These are phyloP conservation scores for Phytophthora boehmeriae DNA, from an alignment of 352 stramenopile species.

Conservation along the genomic window DNA sequence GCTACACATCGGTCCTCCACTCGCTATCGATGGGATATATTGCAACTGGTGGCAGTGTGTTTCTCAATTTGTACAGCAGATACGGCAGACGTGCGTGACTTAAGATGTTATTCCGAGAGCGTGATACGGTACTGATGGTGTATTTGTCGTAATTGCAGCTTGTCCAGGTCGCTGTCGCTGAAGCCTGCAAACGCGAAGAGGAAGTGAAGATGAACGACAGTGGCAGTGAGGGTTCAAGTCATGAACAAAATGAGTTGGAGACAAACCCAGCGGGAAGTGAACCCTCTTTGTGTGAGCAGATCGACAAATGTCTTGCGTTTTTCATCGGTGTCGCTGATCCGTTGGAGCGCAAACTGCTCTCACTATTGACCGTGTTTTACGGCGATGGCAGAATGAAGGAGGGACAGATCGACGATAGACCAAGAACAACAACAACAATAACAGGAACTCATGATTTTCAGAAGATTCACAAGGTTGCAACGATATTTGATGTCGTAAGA, in stretches of 20 bases:
- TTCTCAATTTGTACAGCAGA: constrained; percentile 72
- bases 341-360: constrained; percentile 26
- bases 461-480: constrained; percentile 33
- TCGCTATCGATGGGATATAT: constrained; percentile 59
- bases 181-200: constrained; percentile 14
- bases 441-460: constrained; percentile 19
- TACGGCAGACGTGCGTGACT: constrained; percentile 24
- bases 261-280: constrained; percentile 3
- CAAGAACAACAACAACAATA: too few relatives aligned
- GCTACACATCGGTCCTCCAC: constrained; percentile 44
- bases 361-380: constrained; percentile 34
- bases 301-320: constrained; percentile 50
- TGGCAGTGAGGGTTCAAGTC: constrained; percentile 6
- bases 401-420: background rate
- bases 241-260: constrained; percentile 8
- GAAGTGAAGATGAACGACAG: constrained; percentile 7
- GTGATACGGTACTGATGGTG: constrained; percentile 2
- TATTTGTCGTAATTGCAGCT: constrained; percentile 26
- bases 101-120: background rate
- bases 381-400: background rate
- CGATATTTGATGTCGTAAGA: constrained; percentile 40
- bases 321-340: constrained; percentile 42
- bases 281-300: constrained; percentile 29
- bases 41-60: constrained; percentile 52
- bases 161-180: constrained; percentile 24